A percentile compares a stretch with the other conserved stretches of the same genome.
These are phyloP conservation scores for Xerocomellus chrysenteron DNA, from an alignment of 768 basidiomycete species.

Conservation along the genomic window DNA sequence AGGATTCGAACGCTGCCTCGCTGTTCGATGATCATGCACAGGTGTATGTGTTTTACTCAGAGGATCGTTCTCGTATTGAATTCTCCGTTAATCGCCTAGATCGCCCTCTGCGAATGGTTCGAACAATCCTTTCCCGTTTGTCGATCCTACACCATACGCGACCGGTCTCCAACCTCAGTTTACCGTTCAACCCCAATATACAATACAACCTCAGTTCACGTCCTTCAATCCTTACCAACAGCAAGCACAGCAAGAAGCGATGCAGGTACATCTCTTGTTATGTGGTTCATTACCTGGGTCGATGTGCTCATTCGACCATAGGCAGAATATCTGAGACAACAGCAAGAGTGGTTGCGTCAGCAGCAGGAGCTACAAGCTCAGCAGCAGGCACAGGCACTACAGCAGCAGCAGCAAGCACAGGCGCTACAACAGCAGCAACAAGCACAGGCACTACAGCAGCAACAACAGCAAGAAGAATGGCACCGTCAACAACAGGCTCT, in stretches of 20 bases:
- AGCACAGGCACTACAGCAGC: conserved; percentile 30
- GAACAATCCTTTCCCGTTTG: conserved; percentile 58
- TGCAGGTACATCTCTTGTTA: conserved; percentile 44
- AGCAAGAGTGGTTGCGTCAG: conserved; percentile 73
- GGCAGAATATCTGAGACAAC: conserved; percentile 46
- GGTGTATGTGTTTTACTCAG: conserved; percentile 48
- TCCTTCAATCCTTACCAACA: conserved; percentile 94
- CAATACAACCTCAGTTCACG: conserved; percentile 81
- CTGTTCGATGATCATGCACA: conserved; percentile 89
- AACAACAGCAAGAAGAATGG: conserved; percentile 55
- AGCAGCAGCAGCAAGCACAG: conserved; percentile 22
- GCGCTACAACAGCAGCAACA: conserved; percentile 34
- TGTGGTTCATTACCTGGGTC: neutral
- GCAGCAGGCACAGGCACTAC: conserved; percentile 40
- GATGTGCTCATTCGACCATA: conserved; percentile 20
- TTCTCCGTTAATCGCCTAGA: conserved; percentile 18
- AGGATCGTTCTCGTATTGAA: conserved; percentile 4
- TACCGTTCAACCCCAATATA: conserved; percentile 74
- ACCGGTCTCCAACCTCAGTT: conserved; percentile 68
- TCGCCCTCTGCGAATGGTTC: conserved; percentile 31
- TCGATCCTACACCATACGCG: conserved; percentile 61
- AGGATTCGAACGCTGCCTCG: conserved; percentile 68
- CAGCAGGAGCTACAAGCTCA: conserved; percentile 51
- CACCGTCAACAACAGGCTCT: conserved; percentile 60
- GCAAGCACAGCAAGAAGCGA: conserved; percentile 87